Base-by-base conservation (phyloP, 1,139 yeast species). In the Candida dubliniensis region DNA sequence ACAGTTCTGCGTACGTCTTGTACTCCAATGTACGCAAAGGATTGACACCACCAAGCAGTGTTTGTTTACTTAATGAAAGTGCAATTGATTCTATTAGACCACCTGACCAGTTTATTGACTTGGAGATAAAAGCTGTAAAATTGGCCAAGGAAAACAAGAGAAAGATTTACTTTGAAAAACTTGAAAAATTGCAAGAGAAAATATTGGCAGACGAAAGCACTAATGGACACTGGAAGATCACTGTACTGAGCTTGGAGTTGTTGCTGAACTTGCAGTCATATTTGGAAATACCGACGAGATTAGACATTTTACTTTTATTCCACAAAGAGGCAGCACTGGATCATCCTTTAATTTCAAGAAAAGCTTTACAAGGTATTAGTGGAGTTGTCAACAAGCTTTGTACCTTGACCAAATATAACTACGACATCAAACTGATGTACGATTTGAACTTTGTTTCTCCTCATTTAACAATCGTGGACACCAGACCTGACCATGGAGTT, bases 271-370 rank as follows among this genome's bases (percentile, higher is more conserved):
- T 86, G 8, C 87, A 85, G 56, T 66, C 76, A 1, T 81, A 77
- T 51, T 60, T 76, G 36, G 88, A 84, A 48, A 63, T 79, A 27
- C 69, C 73, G 1, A 64, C 78, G 1, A 58, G 67, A 4, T 68
- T 69, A 1, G 72, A 71, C 1, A 70, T 78, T 0, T 58, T 86
- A 13, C 63, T 64, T 27, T 58, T 77, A 8, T 68, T 90, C 38
- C 70, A 80, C 11, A 66, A 71, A 11, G 78, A 78, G 36, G 77
- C 88, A 0, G 65, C 79, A n/a, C 75, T 79, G 18, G 81, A 81
- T 32, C 96, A 90, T 61, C 97, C 97, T 0, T 68, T 77, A 2
- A 70, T 88, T 36, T 76, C 91, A 1, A 76, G 82, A 45, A 64
- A 79, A 37, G 84, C 88, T 10, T 67, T 85, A 46, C 81, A 79